A percentile compares a stretch with the other conserved stretches of the same genome.
Evolutionary conservation across 805 yeast genomes (phyloP).

Genomic region (Tetrapisispora phaffii): DNA sequence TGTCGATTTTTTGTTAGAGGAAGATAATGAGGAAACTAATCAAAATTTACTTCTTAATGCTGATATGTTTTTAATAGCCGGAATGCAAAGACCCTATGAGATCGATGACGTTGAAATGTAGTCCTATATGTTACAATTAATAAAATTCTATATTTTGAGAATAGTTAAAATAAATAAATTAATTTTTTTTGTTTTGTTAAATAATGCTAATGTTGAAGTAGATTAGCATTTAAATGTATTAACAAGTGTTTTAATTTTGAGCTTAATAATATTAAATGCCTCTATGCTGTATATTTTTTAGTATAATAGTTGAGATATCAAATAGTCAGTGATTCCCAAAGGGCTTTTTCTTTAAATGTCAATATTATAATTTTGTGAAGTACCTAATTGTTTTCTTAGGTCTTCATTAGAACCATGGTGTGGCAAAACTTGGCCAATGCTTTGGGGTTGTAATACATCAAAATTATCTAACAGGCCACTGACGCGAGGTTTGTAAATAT

Average conservation of each 20-base stretch:
- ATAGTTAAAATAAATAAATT: too few relatives aligned
- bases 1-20: slow-evolving; percentile 83
- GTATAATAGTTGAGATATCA: neutral
- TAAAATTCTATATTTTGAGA: too few relatives aligned
- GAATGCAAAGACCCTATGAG: neutral
- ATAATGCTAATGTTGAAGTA: too few relatives aligned
- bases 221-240: too few relatives aligned
- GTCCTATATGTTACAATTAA: too few relatives aligned
- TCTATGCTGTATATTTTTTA: too few relatives aligned
- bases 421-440: slow-evolving; percentile 28
- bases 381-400: slow-evolving; percentile 32
- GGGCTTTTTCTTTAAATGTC: neutral
- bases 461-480: slow-evolving; percentile 25
- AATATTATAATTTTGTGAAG: slow-evolving; percentile 29
- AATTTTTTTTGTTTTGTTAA: too few relatives aligned
- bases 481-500: slow-evolving; percentile 15
- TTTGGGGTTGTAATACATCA: slow-evolving; percentile 25
- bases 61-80: neutral
- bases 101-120: neutral
- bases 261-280: too few relatives aligned
- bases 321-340: neutral
- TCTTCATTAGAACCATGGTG: slow-evolving; percentile 33
- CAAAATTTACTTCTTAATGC: neutral
- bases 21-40: slow-evolving; percentile 73
- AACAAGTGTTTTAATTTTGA: too few relatives aligned